Evolutionary conservation across 176 grass and related monocot genomes (phyloP).

Genomic region (Zoysia japonica): DNA sequence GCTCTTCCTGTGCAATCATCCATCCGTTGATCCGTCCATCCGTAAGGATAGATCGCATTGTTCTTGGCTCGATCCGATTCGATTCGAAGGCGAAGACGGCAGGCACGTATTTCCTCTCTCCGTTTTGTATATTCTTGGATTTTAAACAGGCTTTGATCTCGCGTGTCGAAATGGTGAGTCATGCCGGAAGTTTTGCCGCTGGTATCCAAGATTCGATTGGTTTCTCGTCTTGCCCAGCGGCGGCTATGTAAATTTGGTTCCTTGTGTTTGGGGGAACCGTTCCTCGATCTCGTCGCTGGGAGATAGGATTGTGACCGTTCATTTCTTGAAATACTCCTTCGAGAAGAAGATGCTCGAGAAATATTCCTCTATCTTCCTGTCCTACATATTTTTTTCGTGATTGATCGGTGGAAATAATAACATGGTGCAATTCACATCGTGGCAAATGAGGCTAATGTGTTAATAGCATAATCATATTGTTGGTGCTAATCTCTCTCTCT

Average conservation of each 20-base stretch:
- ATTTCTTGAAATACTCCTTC: background rate
- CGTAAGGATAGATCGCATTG: background rate
- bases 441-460: background rate
- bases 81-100: background rate
- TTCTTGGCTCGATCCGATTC: too few species aligned
- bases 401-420: background rate
- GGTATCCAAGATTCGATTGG: background rate
- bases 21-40: background rate
- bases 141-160: background rate
- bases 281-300: slow-evolving; percentile 12
- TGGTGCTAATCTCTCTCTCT: background rate
- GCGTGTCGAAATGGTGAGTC: background rate
- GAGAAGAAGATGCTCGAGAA: too few species aligned
- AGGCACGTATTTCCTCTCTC: background rate
- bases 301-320: background rate
- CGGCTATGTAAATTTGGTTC: background rate
- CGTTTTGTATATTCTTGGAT: background rate
- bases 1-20: background rate
- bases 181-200: background rate
- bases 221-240: background rate
- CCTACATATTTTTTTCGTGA: background rate
- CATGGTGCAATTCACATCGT: background rate
- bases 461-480: background rate
- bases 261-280: slow-evolving; percentile 11
- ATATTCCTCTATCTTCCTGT: too few species aligned